These are phyloP conservation scores for Phytophthora fragariaefolia DNA, from an alignment of 352 stramenopile genomes.

Conservation along the genomic window DNA sequence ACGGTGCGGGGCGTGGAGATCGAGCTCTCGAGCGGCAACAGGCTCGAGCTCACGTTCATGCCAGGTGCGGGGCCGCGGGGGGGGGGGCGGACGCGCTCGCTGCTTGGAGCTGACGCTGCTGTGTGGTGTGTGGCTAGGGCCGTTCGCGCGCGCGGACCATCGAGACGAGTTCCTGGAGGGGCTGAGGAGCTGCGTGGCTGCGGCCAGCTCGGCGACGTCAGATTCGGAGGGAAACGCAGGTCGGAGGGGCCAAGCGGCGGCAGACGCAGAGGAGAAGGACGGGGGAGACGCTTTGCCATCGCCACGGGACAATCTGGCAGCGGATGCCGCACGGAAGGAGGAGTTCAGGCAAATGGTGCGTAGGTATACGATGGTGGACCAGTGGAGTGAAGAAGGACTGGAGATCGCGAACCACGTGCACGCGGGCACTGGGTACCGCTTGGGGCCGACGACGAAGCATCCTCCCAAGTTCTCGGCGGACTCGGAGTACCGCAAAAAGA, in stretches of 20 bases:
- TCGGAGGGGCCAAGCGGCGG: neutral
- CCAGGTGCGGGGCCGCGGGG: slow-evolving; percentile 36
- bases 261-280: neutral
- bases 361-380: slow-evolving; percentile 50
- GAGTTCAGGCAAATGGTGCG: slow-evolving; percentile 45
- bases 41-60: slow-evolving; percentile 73
- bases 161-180: slow-evolving; percentile 54
- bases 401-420: slow-evolving; percentile 53
- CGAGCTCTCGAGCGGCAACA: slow-evolving; percentile 34
- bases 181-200: slow-evolving; percentile 25
- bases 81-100: too few relatives aligned
- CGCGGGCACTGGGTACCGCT: slow-evolving; percentile 46
- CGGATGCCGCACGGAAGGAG: slow-evolving; percentile 13
- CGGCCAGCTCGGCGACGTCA: neutral
- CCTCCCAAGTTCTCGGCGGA: slow-evolving; percentile 49
- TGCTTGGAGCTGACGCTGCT: neutral
- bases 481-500: slow-evolving; percentile 52
- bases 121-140: neutral
- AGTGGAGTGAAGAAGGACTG: slow-evolving; percentile 49
- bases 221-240: neutral
- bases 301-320: neutral
- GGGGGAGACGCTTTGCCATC: neutral
- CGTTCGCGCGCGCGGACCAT: slow-evolving; percentile 35
- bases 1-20: slow-evolving; percentile 49
- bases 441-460: slow-evolving; percentile 46